Evolutionary conservation across 495 filamentous ascomycete genomes (phyloP), one percentile per base, ranked within the genome.

Genomic region (Penicillium herquei): DNA sequence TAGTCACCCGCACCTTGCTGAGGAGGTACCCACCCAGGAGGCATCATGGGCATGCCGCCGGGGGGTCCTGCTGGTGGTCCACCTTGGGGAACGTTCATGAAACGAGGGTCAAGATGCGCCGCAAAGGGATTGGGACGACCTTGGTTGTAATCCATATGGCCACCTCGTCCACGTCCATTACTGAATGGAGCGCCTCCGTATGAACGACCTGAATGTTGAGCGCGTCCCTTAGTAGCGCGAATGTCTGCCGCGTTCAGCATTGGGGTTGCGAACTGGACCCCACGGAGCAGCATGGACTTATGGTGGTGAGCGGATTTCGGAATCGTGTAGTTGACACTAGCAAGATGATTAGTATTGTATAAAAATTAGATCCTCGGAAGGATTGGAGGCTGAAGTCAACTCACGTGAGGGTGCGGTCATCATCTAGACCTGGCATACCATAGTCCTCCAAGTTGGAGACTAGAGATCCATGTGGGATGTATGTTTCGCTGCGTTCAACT

Each of bases 221-320:
- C 80, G 49, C 84, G 85, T 34, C 75, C 77, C 62, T 83, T 84
- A 9, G 88, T 79, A 3, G 79, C 78, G 49, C 87, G 83, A 34
- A 92, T 85, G 63, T 99, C 95, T 45, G 70, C 78, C 16, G 81
- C 75, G 59, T 87, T 84, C 2, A 99, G 78, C 3, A 84, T 87
- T 8, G 89, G 84, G 1, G 78, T 71, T 0, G 84, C 75, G 48
- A 92, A 81, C 59, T 87, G 84, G 41, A 92, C 84, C 7, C 94
- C 95, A 3, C 89, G 85, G 49, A 99, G 80, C 21, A 99, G 81
- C 89, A 95, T 94, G 7, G 92, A 96, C 63, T 96, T 97, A 73
- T 99, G 94, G 16, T 83, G 72, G 60, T 88, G 79, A 13, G 73
- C 71, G 11, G 81, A 82, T 39, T 81, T 73, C 0, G 92, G 92